Conservation (phyloP, 2,329 filamentous ascomycete species). For the Colletotrichum phormii region DNA sequence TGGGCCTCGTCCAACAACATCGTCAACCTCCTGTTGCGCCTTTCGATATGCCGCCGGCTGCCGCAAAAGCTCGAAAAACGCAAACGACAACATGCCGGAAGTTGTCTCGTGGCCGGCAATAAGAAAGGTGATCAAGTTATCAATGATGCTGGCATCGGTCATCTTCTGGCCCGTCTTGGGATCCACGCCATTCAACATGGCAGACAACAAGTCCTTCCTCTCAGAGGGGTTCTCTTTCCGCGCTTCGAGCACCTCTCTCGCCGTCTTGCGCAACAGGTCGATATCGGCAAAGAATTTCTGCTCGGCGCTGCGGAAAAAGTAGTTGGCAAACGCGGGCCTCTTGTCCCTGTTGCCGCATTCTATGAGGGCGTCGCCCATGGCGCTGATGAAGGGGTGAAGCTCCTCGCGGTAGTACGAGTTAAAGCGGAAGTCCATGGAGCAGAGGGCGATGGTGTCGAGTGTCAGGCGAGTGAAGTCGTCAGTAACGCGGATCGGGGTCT, state of each 20-base stretch:
- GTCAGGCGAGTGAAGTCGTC: conserved; percentile 73
- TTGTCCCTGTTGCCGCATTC: conserved; percentile 63
- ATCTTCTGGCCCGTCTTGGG: conserved; percentile 72
- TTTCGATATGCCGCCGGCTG: conserved; percentile 69
- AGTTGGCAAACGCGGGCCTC: conserved; percentile 58
- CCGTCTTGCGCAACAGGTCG: conserved; percentile 61
- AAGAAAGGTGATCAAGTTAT: conserved; percentile 79
- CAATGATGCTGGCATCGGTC: conserved; percentile 68
- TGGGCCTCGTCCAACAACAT: conserved; percentile 67
- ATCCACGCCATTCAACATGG: conserved; percentile 74
- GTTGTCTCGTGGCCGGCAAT: conserved; percentile 78
- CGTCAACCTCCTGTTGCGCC: conserved; percentile 76
- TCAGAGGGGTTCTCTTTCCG: conserved; percentile 62
- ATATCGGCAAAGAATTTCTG: conserved; percentile 63
- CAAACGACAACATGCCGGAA: conserved; percentile 73
- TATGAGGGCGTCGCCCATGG: conserved; percentile 70
- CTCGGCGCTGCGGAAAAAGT: conserved; percentile 56
- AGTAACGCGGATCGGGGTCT: conserved; percentile 61
- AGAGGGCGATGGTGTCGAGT: conserved; percentile 72
- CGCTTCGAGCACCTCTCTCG: conserved; percentile 69
- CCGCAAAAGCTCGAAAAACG: conserved; percentile 73
- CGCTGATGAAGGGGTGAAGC: conserved; percentile 52
- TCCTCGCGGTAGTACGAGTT: conserved; percentile 69
- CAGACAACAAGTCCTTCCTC: conserved; percentile 73
- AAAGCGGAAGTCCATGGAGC: conserved; percentile 69